A percentile compares a stretch with the other conserved stretches of the same genome.
These are phyloP conservation scores for Ceratocystis alfenasii DNA, from an alignment of 2,329 filamentous ascomycete species.

Conservation along the genomic window DNA sequence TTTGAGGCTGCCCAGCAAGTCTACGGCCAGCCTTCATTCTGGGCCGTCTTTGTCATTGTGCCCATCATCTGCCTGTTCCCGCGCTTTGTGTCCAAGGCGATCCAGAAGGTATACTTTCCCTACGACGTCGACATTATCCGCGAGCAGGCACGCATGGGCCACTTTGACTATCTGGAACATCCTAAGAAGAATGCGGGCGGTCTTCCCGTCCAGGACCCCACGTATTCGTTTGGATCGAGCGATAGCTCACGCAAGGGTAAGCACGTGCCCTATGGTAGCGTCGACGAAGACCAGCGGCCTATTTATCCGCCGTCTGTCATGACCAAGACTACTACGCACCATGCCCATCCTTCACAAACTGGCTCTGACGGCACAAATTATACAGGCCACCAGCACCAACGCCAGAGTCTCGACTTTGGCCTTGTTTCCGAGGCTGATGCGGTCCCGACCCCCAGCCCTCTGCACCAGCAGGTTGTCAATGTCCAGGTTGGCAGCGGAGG, in stretches of 20 bases:
- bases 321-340: conserved; percentile 52
- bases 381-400: conserved; percentile 47
- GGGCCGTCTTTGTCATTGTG: conserved; percentile 69
- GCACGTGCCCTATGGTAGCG: conserved; percentile 48
- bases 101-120: conserved; percentile 90
- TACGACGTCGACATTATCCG: conserved; percentile 91
- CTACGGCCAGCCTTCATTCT: conserved; percentile 73
- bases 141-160: conserved; percentile 74
- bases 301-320: conserved; percentile 89
- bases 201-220: conserved; percentile 10
- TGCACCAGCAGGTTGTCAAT: conserved; percentile 24
- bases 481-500: conserved; percentile 3
- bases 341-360: conserved; percentile 74
- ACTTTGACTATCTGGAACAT: conserved; percentile 57
- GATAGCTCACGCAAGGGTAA: conserved; percentile 45
- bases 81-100: conserved; percentile 70
- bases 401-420: conserved; percentile 21
- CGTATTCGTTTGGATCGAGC: conserved; percentile 27
- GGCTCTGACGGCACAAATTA: conserved; percentile 92
- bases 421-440: conserved; percentile 15
- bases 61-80: conserved; percentile 75
- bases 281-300: conserved; percentile 78
- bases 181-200: conserved; percentile 28
- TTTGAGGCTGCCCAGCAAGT: conserved; percentile 69
- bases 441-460: conserved; percentile 7